Percentiles rank a stretch among this genome's conserved stretches.
These are phyloP conservation scores for Gnetum montanum DNA, from an alignment of 75 land plant genomes.

Conservation along the genomic window DNA sequence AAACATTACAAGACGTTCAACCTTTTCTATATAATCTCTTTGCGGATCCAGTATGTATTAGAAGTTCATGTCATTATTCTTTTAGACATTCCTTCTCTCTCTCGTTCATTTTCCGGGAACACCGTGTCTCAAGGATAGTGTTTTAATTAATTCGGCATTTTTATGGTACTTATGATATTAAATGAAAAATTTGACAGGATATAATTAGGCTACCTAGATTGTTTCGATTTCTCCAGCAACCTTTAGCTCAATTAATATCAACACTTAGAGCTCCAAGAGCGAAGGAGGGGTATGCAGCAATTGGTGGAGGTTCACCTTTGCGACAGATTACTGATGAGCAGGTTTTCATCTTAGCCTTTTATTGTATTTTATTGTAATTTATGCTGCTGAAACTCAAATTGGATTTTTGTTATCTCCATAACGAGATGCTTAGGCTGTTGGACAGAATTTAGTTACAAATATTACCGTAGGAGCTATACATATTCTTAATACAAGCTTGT, in stretches of 20 bases:
- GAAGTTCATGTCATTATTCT: not conserved
- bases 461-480: too few relatives aligned
- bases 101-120: too few relatives aligned
- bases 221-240: conserved; percentile 62
- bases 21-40: conserved; percentile 83
- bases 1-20: conserved; percentile 77
- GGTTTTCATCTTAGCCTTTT: too few relatives aligned
- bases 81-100: too few relatives aligned
- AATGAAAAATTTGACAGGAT: too few relatives aligned
- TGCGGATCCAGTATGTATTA: conserved; percentile 94
- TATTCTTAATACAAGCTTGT: too few relatives aligned
- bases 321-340: conserved; percentile 79
- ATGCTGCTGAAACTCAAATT: not conserved
- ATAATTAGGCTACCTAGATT: conserved; percentile 76
- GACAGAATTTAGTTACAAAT: too few relatives aligned
- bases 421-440: too few relatives aligned
- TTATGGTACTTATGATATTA: too few relatives aligned
- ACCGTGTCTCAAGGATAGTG: too few relatives aligned
- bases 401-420: not conserved
- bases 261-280: conserved; percentile 74
- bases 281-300: conserved; percentile 83
- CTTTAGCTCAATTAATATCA: conserved; percentile 72
- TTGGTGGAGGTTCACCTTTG: conserved; percentile 91
- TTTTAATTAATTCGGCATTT: not conserved
- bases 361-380: not conserved